Base-by-base conservation (phyloP, 257 asterid species). In the Sherardia arvensis region DNA sequence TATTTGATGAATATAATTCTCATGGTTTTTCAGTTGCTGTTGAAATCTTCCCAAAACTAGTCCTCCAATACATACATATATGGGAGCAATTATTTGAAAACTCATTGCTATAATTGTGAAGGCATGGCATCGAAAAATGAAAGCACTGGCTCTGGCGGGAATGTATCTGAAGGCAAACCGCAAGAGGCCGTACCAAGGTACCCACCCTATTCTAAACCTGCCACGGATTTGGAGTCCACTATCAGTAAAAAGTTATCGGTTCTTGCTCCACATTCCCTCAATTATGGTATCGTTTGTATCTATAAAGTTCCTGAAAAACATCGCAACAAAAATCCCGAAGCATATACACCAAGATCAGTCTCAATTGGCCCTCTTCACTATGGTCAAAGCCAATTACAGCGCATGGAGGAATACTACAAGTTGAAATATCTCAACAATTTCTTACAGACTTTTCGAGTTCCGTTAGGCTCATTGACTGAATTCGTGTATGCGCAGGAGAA, bases 321-420 rank as follows among this genome's bases (percentile, higher is more conserved):
- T 11, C 67, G 80, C 32, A 56, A 38, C 18, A 62, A 51, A 20
- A 71, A 75, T 7, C 71, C 63, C 64, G 67, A 51, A 51, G 73
- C 76, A 2, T 71, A 75, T 53, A 61, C 71, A 1, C 76, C 80
- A 48, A 55, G 68, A 12, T 53, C 71, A 59, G 68, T 76, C n/a
- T 71, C 80, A 10, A 67, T 76, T 4, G 80, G 77, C 14, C 80
- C 80, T 11, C 74, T 71, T 63, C 80, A 76, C 66, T 68, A 26
- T n/a, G 66, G 20, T 0, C 21, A 43, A 23, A 38, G 25, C 62
- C 65, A 64, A 11, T 62, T 76, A 12, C 77, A 71, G 34, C 58
- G 62, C 34, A 76, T 76, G 80, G 59, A 76, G 53, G 64, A 67
- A 17, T 67, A 59, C 62, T 67, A 59, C 62, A 76, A 76, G 36